A percentile compares a stretch with the other conserved stretches of the same genome.
Conservation (phyloP, 352 stramenopile species). For the Albugo laibachii region DNA sequence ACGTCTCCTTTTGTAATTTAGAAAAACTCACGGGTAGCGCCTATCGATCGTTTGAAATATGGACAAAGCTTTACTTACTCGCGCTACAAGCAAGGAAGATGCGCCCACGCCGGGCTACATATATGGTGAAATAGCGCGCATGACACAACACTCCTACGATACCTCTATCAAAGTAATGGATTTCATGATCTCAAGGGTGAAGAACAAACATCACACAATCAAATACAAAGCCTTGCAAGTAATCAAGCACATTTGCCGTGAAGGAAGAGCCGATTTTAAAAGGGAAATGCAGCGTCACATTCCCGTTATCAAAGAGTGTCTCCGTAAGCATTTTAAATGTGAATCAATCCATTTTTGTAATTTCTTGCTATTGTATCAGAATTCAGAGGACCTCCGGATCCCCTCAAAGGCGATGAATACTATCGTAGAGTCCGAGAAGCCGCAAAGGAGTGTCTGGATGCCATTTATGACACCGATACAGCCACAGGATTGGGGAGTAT, state of each 20-base stretch:
- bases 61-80: slow-evolving; percentile 84
- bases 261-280: slow-evolving; percentile 81
- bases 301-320: slow-evolving; percentile 80
- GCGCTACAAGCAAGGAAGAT: slow-evolving; percentile 86
- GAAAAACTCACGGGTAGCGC: no score
- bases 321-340: slow-evolving; percentile 26
- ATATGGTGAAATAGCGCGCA: slow-evolving; percentile 90
- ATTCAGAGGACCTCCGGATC: slow-evolving; percentile 82
- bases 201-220: slow-evolving; percentile 90
- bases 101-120: slow-evolving; percentile 90
- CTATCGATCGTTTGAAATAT: slow-evolving; percentile 15
- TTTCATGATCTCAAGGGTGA: slow-evolving; percentile 81
- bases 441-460: slow-evolving; percentile 89
- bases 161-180: slow-evolving; percentile 77
- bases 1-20: no score
- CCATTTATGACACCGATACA: slow-evolving; percentile 84
- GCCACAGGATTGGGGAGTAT: slow-evolving; percentile 31
- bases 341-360: not conserved
- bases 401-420: slow-evolving; percentile 87
- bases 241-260: slow-evolving; percentile 84
- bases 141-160: slow-evolving; percentile 83
- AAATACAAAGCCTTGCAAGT: slow-evolving; percentile 90
- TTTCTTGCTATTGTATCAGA: slow-evolving; percentile 17
- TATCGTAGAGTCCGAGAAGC: slow-evolving; percentile 83
- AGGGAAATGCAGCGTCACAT: slow-evolving; percentile 84